Conservation (phyloP, 805 yeast species). For the Hemisphaericaspora nanyangensis region DNA sequence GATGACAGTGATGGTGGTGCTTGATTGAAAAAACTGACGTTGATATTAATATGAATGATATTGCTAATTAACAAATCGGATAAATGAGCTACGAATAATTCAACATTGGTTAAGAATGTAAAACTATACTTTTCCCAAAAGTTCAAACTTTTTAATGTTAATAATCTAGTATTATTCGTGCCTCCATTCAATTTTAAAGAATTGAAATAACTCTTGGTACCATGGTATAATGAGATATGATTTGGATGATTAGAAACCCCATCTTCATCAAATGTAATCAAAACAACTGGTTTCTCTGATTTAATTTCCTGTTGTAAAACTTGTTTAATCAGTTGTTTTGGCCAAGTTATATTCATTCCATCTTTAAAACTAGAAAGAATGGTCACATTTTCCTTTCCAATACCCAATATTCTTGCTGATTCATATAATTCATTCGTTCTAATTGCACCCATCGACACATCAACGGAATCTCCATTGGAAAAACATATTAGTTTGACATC, state of each 20-base stretch:
- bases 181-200: constrained; percentile 7
- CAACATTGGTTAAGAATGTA: constrained; percentile 39
- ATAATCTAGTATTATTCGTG: constrained; percentile 16
- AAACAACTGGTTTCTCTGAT: constrained; percentile 21
- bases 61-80: constrained; percentile 28
- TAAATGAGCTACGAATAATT: constrained; percentile 35
- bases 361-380: constrained; percentile 53
- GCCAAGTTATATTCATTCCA: constrained; percentile 69
- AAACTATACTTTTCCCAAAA: constrained; percentile 49
- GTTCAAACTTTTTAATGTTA: constrained; percentile 31
- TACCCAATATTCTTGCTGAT: constrained; percentile 54
- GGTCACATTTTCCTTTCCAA: constrained; percentile 37
- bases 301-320: constrained; percentile 28
- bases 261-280: constrained; percentile 73
- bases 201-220: constrained; percentile 37
- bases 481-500: constrained; percentile 60
- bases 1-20: constrained; percentile 14
- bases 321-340: constrained; percentile 34
- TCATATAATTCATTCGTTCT: constrained; percentile 57
- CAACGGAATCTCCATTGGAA: constrained; percentile 65
- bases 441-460: constrained; percentile 63
- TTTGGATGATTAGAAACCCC: constrained; percentile 92
- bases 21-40: constrained; percentile 31
- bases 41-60: constrained; percentile 30
- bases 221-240: constrained; percentile 63